Evolutionary conservation across 78 protist species (phyloP).

Genomic region (Dictyostelium capitatum): DNA sequence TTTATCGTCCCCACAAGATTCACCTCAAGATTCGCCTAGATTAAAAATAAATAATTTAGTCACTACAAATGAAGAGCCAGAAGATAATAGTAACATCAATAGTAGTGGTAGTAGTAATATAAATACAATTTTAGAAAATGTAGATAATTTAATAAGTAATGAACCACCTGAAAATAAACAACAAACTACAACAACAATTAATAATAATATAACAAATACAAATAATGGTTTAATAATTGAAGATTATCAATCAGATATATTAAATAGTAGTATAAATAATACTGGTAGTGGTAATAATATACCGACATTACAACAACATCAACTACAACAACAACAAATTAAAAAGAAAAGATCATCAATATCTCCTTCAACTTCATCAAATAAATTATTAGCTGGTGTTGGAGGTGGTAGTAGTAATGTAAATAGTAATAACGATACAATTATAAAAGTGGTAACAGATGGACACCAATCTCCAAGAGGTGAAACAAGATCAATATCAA

Average conservation of each 20-base stretch:
- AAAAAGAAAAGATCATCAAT: slow-evolving; percentile 22
- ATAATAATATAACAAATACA: neutral
- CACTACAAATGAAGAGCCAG: neutral
- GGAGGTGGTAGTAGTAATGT: neutral
- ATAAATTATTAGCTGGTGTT: neutral
- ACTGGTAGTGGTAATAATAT: neutral
- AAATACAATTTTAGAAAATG: neutral
- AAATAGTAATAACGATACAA: neutral
- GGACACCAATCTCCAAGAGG: slow-evolving; percentile 36
- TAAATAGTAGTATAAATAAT: slow-evolving; percentile 1
- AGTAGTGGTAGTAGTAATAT: neutral
- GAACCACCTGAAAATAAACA: neutral
- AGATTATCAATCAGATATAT: neutral
- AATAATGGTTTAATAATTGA: slow-evolving; percentile 16
- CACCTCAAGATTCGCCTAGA: slow-evolving; percentile 60
- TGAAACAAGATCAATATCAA: slow-evolving; percentile 38
- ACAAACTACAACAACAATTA: neutral
- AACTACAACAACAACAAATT: slow-evolving; percentile 2
- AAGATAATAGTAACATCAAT: neutral
- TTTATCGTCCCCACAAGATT: slow-evolving; percentile 38
- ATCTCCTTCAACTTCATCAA: slow-evolving; percentile 2
- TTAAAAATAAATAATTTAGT: neutral
- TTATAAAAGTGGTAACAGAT: slow-evolving; percentile 25
- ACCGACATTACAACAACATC: neutral
- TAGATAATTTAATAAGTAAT: neutral